Percentiles rank a stretch among this genome's conserved stretches.
These are phyloP conservation scores for Chenopodium album DNA, from an alignment of 148 eudicot genomes.

Conservation along the genomic window DNA sequence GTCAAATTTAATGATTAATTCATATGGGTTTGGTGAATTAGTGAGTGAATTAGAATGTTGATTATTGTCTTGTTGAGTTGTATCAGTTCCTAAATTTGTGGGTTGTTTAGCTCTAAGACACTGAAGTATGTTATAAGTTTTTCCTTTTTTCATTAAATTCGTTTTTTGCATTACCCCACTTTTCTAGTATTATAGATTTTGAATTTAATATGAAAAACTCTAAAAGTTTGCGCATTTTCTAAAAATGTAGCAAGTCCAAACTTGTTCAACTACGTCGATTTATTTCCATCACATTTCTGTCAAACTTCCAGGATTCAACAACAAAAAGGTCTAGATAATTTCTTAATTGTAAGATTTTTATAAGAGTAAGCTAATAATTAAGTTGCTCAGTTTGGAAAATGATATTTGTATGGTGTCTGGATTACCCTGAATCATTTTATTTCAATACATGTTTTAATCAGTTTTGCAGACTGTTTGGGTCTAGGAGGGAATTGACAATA, in stretches of 20 bases:
- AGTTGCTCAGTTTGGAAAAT: not conserved
- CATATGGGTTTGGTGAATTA: not conserved
- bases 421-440: not conserved
- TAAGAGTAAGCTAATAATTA: not conserved
- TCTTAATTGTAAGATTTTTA: not conserved
- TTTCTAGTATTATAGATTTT: not conserved
- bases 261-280: constrained; percentile 30
- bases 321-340: constrained; percentile 25
- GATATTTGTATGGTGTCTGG: not conserved
- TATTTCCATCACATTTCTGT: constrained; percentile 26
- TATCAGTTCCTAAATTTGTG: not conserved
- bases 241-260: not conserved
- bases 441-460: constrained; percentile 10
- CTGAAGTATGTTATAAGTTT: not conserved
- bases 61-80: not conserved
- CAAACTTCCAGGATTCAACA: constrained; percentile 29
- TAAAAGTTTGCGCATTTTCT: not conserved
- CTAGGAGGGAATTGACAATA: constrained; percentile 30
- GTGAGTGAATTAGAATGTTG: not conserved
- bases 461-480: constrained; percentile 33
- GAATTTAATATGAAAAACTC: not conserved
- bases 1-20: not conserved
- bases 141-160: not conserved
- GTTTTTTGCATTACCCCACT: not conserved
- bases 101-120: not conserved